A percentile compares a stretch with the other conserved stretches of the same genome.
phyloP scores from a whole-genome alignment of 345 rosid genomes.

The Camelina hispida region DNA sequence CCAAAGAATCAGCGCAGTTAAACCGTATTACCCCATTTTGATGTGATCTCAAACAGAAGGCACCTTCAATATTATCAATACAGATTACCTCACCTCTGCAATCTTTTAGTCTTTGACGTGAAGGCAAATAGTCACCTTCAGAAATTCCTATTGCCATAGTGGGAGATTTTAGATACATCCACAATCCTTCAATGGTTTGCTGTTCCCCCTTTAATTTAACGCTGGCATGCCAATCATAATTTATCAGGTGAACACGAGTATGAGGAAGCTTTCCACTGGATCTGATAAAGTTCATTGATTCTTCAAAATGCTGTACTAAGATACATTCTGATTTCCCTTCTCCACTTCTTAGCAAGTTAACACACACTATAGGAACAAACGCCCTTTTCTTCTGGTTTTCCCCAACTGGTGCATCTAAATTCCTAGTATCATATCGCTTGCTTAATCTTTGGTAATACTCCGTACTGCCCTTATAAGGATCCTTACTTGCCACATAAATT shows the following conservation, averaged over 20 bases:
- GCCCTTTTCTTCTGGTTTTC: slow-evolving; percentile 71
- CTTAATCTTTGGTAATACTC: slow-evolving; percentile 87
- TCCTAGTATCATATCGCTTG: slow-evolving; percentile 79
- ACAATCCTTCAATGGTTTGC: slow-evolving; percentile 89
- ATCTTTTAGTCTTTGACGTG: slow-evolving; percentile 75
- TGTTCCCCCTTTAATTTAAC: slow-evolving; percentile 83
- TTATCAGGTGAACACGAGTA: slow-evolving; percentile 67
- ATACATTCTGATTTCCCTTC: slow-evolving; percentile 92
- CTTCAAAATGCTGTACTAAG: slow-evolving; percentile 90
- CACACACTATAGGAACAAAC: slow-evolving; percentile 80
- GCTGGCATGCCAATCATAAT: slow-evolving; percentile 97
- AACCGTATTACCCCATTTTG: slow-evolving; percentile 97
- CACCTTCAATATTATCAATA: slow-evolving; percentile 78
- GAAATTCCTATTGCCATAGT: slow-evolving; percentile 75
- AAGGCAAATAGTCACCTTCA: slow-evolving; percentile 91
- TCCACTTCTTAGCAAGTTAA: slow-evolving; percentile 86
- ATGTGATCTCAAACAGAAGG: slow-evolving; percentile 92
- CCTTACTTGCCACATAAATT: slow-evolving; percentile 83
- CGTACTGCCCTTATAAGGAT: slow-evolving; percentile 91
- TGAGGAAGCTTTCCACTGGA: slow-evolving; percentile 76
- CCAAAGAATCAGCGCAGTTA: slow-evolving; percentile 97
- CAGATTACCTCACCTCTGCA: slow-evolving; percentile 91
- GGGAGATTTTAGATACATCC: slow-evolving; percentile 79
- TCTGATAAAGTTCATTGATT: slow-evolving; percentile 71
- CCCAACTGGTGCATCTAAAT: slow-evolving; percentile 58